Evolutionary conservation across 139 green algal species (phyloP), one percentile per base, ranked within the genome.

Genomic region (Limnomonas spitsbergensis): DNA sequence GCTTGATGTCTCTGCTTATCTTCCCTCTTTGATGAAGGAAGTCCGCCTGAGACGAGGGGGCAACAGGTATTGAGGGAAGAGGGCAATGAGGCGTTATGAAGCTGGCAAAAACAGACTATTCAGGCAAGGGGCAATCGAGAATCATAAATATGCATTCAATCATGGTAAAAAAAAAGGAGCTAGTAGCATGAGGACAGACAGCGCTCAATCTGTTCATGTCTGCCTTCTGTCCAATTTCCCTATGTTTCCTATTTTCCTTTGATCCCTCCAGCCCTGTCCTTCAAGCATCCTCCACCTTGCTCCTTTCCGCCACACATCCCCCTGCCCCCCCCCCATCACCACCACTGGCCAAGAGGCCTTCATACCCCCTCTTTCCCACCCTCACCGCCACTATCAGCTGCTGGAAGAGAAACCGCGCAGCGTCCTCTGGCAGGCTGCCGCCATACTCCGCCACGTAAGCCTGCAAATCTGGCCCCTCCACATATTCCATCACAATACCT

Each of bases 401-500:
- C 80, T 94, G 89, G 69, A 92, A 94, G 53, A 90, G 88, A 71
- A 87, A 91, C 47, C 89, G 83, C 6, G 88, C 89, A 38, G 88
- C 86, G 42, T 85, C 77, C 71, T 92, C 89, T 1, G 81, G 53
- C 24, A 77, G 34, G 0, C n/a, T 73, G 1, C 47, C 74, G 24
- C 74, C 74, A 1, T 56, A 29, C 52, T 38, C 35, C 42, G 69
- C 82, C 34, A 89, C 42, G 68, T 90, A 88, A 53, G 91, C 79
- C 66, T 93, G 93, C 80, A 95, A 90, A 80, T 94, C 86, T 1
- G 86, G 87, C 37, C 89, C 90, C 35, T 88, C 80, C 26, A 92
- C 91, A 84, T 91, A 94, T 79, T 95, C 91, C 91, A 95, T 95
- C 0, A 92, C 88, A 37, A 95, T 92, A 14, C 56, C 56, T 70